Percentiles rank a stretch among this genome's conserved stretches.
phyloP scores from a whole-genome alignment of 805 yeast genomes.

The Schizosaccharomyces osmophilus region DNA sequence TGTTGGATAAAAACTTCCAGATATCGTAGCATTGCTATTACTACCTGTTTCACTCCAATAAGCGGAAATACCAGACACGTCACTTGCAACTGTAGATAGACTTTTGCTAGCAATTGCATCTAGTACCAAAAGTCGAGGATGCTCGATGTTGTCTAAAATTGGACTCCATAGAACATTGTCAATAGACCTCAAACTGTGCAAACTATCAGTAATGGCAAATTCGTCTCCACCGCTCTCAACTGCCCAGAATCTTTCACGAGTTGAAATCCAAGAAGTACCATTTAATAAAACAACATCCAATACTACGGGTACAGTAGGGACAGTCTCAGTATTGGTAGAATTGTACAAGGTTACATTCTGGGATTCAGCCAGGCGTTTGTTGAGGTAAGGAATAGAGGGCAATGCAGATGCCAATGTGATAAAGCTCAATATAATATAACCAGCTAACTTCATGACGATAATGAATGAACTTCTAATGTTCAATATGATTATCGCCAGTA shows the following conservation, averaged over 20 bases:
- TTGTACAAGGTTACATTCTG: background rate
- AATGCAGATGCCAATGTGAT: background rate
- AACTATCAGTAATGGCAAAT: background rate
- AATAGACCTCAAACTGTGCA: background rate
- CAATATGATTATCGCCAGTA: background rate
- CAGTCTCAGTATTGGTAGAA: background rate
- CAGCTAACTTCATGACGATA: background rate
- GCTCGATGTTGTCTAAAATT: background rate
- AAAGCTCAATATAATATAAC: background rate
- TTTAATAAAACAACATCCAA: background rate
- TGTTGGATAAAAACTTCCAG: background rate
- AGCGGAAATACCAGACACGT: background rate
- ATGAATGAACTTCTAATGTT: background rate
- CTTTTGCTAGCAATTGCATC: background rate
- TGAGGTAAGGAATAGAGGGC: background rate
- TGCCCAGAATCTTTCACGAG: background rate
- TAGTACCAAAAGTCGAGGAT: background rate
- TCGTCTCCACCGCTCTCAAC: background rate
- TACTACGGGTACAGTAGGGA: background rate
- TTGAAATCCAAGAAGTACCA: background rate
- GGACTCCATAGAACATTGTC: background rate
- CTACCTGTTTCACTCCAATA: no score
- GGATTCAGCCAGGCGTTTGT: no score
- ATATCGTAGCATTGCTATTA: background rate
- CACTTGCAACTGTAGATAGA: background rate